A percentile compares a stretch with the other conserved stretches of the same genome.
Conservation (phyloP, 1,284 basidiomycete genomes). For the Tilletiaria anomala region DNA sequence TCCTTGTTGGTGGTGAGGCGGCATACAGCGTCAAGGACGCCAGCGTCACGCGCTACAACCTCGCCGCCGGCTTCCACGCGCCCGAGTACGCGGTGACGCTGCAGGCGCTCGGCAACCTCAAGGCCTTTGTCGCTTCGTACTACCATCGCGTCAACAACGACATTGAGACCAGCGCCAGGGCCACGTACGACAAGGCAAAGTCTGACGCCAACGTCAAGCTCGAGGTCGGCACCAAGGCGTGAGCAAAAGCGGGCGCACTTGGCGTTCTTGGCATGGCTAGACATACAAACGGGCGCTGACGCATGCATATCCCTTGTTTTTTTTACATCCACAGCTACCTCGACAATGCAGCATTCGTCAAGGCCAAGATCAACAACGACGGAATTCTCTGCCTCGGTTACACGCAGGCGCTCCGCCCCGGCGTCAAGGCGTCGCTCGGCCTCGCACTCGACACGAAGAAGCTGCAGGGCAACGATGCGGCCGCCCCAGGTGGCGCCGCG, state of each 20-base stretch:
- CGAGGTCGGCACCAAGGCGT: constrained; percentile 85
- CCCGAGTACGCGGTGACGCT: constrained; percentile 92
- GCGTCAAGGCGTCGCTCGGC: constrained; percentile 86
- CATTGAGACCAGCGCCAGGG: constrained; percentile 80
- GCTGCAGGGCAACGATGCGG: constrained; percentile 24
- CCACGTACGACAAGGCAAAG: constrained; percentile 87
- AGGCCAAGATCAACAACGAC: constrained; percentile 97
- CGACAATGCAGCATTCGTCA: constrained; percentile 77
- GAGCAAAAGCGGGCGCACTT: constrained; percentile 37
- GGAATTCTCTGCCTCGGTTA: constrained; percentile 80
- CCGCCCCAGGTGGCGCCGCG: constrained; percentile 42
- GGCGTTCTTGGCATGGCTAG: background rate
- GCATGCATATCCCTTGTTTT: constrained; percentile 2
- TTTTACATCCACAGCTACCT: constrained; percentile 55
- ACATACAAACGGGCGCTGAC: no score
- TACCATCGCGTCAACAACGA: constrained; percentile 92
- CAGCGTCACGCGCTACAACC: constrained; percentile 78
- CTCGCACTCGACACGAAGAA: constrained; percentile 39
- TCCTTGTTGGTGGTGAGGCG: constrained; percentile 90
- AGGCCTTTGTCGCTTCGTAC: constrained; percentile 87
- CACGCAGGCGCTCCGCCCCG: constrained; percentile 80
- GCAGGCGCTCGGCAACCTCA: constrained; percentile 87
- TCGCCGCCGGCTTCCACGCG: constrained; percentile 83
- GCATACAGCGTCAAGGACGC: constrained; percentile 92
- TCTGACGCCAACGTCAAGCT: constrained; percentile 66